These are phyloP conservation scores for Rhizopogon vesiculosus DNA, from an alignment of 768 basidiomycete species.

Conservation along the genomic window DNA sequence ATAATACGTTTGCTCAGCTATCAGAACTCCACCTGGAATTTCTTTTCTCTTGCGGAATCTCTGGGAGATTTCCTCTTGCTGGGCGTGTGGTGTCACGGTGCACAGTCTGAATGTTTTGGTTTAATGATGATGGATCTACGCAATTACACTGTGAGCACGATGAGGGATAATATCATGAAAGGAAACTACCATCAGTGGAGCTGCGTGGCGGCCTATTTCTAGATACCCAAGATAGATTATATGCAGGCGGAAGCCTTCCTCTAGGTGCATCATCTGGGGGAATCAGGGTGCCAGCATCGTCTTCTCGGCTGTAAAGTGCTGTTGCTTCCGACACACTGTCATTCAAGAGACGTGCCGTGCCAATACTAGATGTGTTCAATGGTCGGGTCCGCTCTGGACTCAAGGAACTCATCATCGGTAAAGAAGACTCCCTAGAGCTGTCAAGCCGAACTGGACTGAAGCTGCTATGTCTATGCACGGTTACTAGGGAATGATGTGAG, in stretches of 20 bases:
- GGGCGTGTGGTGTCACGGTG: not conserved
- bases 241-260: not conserved
- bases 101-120: not conserved
- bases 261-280: not conserved
- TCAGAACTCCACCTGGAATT: not conserved
- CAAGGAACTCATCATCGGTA: not conserved
- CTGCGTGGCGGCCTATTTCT: not conserved
- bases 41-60: not conserved
- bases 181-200: not conserved
- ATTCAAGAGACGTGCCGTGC: not conserved
- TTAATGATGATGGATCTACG: not conserved
- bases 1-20: not conserved
- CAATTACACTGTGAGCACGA: not conserved
- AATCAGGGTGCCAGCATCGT: not conserved
- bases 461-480: not conserved
- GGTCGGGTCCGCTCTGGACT: not conserved
- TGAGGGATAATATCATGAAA: not conserved
- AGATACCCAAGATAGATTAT: not conserved
- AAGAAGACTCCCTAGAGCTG: not conserved
- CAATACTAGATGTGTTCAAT: not conserved
- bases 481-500: not conserved
- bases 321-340: not conserved
- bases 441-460: not conserved
- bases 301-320: not conserved
- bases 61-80: not conserved